Conservation (phyloP, 768 basidiomycete species). For the Calocera cornea region DNA sequence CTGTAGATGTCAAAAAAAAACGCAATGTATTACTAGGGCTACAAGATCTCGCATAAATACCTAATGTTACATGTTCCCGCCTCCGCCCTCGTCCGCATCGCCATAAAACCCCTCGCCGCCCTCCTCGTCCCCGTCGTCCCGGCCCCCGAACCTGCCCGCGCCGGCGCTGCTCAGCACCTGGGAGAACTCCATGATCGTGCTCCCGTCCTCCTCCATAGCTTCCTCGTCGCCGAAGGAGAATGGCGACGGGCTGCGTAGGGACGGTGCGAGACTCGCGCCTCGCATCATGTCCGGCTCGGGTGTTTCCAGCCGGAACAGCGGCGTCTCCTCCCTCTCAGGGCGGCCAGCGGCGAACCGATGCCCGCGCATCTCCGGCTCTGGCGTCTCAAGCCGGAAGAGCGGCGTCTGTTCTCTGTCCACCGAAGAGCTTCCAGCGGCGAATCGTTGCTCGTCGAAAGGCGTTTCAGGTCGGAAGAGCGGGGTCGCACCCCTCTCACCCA, state of each 20-base stretch:
- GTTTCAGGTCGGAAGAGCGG: conserved; percentile 11
- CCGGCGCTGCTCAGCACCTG: conserved; percentile 50
- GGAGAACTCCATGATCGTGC: conserved; percentile 61
- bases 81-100: conserved; percentile 60
- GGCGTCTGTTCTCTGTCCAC: conserved; percentile 42
- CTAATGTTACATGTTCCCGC: conserved; percentile 25
- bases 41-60: not conserved
- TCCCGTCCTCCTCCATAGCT: conserved; percentile 28
- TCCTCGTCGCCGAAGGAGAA: conserved; percentile 18
- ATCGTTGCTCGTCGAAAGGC: not conserved
- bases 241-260: conserved; percentile 35
- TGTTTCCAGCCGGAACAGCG: conserved; percentile 48
- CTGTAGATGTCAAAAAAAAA: no score
- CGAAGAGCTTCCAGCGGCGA: conserved; percentile 9
- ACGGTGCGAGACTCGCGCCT: conserved; percentile 24
- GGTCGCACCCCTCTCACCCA: conserved; percentile 19
- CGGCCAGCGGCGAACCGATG: conserved; percentile 19
- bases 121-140: conserved; percentile 2
- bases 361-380: conserved; percentile 30
- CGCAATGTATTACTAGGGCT: not conserved
- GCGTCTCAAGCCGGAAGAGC: conserved; percentile 46
- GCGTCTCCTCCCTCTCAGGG: conserved; percentile 37
- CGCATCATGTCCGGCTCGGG: conserved; percentile 21
- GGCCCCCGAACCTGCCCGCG: conserved; percentile 24
- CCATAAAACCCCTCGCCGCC: conserved; percentile 39